Conservation (phyloP, 2,329 filamentous ascomycete species). For the Ceratocystis eucalypticola region DNA sequence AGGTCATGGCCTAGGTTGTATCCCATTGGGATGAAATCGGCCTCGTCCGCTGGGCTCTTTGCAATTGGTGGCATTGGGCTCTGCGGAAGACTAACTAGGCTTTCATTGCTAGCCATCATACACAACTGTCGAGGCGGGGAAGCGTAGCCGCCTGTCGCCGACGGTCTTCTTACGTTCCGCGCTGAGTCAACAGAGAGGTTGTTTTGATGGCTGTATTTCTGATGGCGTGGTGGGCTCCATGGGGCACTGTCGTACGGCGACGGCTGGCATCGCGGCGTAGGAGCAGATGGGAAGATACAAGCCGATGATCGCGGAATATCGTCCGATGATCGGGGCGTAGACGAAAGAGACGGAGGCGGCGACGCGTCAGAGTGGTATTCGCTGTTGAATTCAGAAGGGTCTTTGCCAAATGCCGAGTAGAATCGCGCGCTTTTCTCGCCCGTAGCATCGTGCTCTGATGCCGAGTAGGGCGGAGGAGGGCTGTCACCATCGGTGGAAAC, state of each 20-base stretch:
- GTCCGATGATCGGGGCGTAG: slow-evolving; percentile 13
- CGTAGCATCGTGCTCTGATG: background rate
- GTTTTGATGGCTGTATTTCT: background rate
- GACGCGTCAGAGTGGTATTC: background rate
- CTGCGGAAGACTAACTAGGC: slow-evolving; percentile 35
- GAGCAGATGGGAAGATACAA: slow-evolving; percentile 7
- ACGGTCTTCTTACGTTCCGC: background rate
- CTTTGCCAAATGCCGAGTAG: slow-evolving; percentile 6
- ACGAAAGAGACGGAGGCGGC: background rate
- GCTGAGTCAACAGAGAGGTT: background rate
- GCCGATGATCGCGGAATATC: slow-evolving; percentile 10
- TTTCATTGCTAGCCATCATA: slow-evolving; percentile 22
- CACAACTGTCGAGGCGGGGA: background rate
- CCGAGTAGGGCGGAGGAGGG: background rate
- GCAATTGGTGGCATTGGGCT: slow-evolving; percentile 38
- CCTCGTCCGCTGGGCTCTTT: slow-evolving; percentile 29
- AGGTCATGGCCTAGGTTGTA: slow-evolving; percentile 47
- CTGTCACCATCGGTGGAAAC: background rate
- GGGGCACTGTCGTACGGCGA: slow-evolving; percentile 11
- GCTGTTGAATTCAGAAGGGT: background rate
- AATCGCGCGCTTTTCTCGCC: background rate
- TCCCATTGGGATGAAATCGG: slow-evolving; percentile 39
- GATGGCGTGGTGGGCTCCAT: background rate
- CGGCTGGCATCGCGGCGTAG: background rate
- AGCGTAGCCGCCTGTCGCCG: background rate